Base-by-base conservation (phyloP, 305 asterid genomes). In the Andrographis paniculata region DNA sequence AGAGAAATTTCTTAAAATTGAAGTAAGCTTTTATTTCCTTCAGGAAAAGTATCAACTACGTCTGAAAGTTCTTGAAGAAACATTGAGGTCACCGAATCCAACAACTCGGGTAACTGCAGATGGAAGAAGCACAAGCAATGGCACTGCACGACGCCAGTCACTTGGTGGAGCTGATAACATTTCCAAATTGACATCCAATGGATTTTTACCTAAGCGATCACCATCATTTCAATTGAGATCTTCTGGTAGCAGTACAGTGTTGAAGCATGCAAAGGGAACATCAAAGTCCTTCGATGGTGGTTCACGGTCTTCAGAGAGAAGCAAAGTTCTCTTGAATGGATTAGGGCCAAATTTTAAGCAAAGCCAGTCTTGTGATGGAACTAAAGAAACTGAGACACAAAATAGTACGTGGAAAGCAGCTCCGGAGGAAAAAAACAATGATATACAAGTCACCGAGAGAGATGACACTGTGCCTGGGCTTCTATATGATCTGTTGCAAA, bases 251-350 rank as follows among this genome's bases (percentile, higher is more conserved):
- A 86, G 95, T 68, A 41, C 95, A 6, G 84, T 89, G 56, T 66
- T 86, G 75, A 89, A 83, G 73, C 82, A 86, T 65, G 98, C 96
- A 46, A 89, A 89, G 74, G 96, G 96, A 59, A 86, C 98, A 56
- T 89, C 98, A 30, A 89, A 86, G 78, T 89, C 98, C 28, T 89
- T 89, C 63, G 98, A 89, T 64, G 98, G 96, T 59, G 96, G 95
- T 46, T 82, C 96, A 43, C 68, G 96, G 56, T 82, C 96, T 68
- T 45, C 69, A 54, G 94, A 86, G 54, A 71, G 95, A 72, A 67
- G 88, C 50, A 89, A 82, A 77, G 74, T 70, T 66, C 86, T 89
- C 66, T 76, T 86, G 66, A 89, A 76, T 66, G 87, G 94, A 31
- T 61, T 85, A 44, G 95, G 95, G 53, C 91, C 96, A 20, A 89